phyloP scores from a whole-genome alignment of 768 basidiomycete species.

The Amanita jacksonii region DNA sequence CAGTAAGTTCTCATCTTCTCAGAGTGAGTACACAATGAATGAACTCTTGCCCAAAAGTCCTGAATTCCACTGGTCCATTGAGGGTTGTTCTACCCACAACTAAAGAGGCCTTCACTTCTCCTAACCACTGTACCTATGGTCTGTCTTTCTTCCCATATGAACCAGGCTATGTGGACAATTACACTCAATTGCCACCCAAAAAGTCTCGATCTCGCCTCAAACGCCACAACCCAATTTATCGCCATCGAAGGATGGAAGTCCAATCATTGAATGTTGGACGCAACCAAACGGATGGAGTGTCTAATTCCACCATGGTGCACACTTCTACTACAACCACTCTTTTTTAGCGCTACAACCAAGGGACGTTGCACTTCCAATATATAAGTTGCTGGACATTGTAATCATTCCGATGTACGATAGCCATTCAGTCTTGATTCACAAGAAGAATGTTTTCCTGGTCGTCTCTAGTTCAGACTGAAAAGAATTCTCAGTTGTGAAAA shows the following conservation, averaged over 20 bases:
- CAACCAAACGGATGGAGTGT: not conserved
- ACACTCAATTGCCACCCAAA: conserved; percentile 11
- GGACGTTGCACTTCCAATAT: not conserved
- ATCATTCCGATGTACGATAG: not conserved
- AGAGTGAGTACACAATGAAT: not conserved
- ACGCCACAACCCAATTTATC: not conserved
- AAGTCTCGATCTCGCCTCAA: conserved; percentile 5
- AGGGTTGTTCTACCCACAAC: conserved; percentile 18
- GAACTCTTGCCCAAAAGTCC: conserved; percentile 5
- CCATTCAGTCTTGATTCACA: conserved; percentile 29
- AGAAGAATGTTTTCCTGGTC: conserved; percentile 82
- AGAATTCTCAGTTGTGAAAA: conserved; percentile 8
- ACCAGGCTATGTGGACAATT: conserved; percentile 11
- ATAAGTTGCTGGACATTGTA: not conserved
- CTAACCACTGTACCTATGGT: conserved; percentile 20
- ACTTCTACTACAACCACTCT: not conserved
- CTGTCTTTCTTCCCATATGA: conserved; percentile 17
- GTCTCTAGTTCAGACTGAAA: conserved; percentile 87
- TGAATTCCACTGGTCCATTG: conserved; percentile 17
- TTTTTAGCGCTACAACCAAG: not conserved
- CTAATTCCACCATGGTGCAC: not conserved
- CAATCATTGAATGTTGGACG: not conserved
- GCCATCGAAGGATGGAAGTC: not conserved
- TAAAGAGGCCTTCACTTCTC: conserved; percentile 24
- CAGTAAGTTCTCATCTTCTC: conserved; percentile 2